phyloP scores from a whole-genome alignment of 2,329 filamentous ascomycete genomes.

The Microsporum audouinii region DNA sequence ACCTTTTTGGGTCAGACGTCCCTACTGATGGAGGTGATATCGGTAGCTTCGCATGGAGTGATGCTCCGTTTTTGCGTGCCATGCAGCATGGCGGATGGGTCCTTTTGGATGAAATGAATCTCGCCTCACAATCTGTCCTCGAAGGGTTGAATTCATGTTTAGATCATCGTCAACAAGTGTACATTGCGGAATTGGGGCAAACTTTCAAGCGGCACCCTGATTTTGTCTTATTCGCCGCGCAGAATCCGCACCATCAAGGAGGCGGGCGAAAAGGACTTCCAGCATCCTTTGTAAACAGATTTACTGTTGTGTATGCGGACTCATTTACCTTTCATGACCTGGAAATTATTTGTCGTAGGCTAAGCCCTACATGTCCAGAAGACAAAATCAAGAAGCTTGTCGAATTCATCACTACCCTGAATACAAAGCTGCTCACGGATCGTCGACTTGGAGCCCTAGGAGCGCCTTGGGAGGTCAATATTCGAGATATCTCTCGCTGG shows the following conservation, averaged over 20 bases:
- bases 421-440: conserved; percentile 53
- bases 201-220: conserved; percentile 80
- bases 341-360: conserved; percentile 64
- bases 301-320: conserved; percentile 95
- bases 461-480: conserved; percentile 90
- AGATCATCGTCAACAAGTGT: conserved; percentile 91
- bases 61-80: conserved; percentile 86
- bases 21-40: conserved; percentile 85
- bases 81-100: conserved; percentile 98
- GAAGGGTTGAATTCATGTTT: conserved; percentile 94
- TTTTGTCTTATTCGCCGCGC: conserved; percentile 91
- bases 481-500: conserved; percentile 85
- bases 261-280: conserved; percentile 90
- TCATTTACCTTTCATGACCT: conserved; percentile 74
- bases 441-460: conserved; percentile 45
- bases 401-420: conserved; percentile 66
- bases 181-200: conserved; percentile 88
- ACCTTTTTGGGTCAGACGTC: conserved; percentile 92
- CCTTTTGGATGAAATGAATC: conserved; percentile 93
- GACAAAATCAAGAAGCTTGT: conserved; percentile 58
- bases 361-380: conserved; percentile 54
- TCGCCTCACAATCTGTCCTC: conserved; percentile 90
- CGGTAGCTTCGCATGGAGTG: conserved; percentile 87
- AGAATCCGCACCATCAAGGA: conserved; percentile 95
- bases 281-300: conserved; percentile 93